Base-by-base conservation (phyloP, 2,329 filamentous ascomycete species). In the Pyrenochaeta sp. region DNA sequence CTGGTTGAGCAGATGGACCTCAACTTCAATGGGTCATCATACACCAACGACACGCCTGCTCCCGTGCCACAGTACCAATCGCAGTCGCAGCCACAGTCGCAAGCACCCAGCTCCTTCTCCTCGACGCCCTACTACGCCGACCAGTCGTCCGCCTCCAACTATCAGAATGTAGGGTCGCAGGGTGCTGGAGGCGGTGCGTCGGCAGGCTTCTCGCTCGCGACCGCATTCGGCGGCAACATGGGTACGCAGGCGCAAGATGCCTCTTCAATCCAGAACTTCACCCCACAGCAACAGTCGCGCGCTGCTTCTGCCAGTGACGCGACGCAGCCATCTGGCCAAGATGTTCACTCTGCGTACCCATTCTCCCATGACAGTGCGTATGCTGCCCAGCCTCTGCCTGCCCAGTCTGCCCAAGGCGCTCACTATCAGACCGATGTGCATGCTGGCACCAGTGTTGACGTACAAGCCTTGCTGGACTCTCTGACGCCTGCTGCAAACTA, bases 1-100 rank as follows among this genome's bases (percentile, higher is more conserved):
- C 59, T 90, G 68, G 83, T 87, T 71, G 87, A 88, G 71, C 87
- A 90, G 77, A 90, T 86, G 84, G 87, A 91, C 76, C 86, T 87
- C 49, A 78, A 84, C 64, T 89, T 90, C 80, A 87, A 88, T 77
- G 86, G 89, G 73, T 86, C 86, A 50, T 81, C 86, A 48, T 83
- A 82, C 58, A 85, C 85, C 79, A 83, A 79, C 68, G 55, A 54
- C 59, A 49, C 50, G 37, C 47, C 64, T 54, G 68, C 69, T n/a
- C 56, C 71, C 27, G 64, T 65, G 49, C 64, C 65, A 37, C 74
- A 66, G 60, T 73, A 66, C 59, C 64, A 65, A 17, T 71, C 69
- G 50, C 71, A 72, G 46, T 65, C 68, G 40, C 69, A 74, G 35
- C 72, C 69, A 49, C 71, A 72, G 46, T 65, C 68, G 40, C 69